Evolutionary conservation across 306 rosid species (phyloP).

Genomic region (Quillaja saponaria): DNA sequence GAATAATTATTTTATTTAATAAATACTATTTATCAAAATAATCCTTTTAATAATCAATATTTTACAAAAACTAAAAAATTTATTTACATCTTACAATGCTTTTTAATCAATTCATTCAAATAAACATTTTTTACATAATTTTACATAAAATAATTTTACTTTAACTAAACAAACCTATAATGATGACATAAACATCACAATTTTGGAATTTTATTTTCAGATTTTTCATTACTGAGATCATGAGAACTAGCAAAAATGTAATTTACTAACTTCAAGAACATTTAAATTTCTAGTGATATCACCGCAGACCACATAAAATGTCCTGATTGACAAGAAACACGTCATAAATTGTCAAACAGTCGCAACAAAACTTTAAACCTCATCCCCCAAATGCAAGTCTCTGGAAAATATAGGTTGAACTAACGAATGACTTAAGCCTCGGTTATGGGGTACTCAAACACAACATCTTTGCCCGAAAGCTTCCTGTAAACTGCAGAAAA

Average conservation of each 20-base stretch:
- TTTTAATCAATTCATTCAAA: no score
- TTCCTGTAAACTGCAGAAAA: conserved; percentile 82
- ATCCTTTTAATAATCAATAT: no score
- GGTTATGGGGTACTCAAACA: conserved; percentile 69
- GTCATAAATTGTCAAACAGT: conserved; percentile 19
- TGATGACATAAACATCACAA: no score
- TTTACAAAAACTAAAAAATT: no score
- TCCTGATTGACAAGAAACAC: conserved; percentile 12
- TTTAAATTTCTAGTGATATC: conserved; percentile 20
- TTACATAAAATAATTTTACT: no score
- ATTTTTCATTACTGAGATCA: no score
- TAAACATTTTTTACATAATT: no score
- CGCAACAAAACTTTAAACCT: conserved; percentile 32
- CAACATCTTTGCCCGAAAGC: conserved; percentile 84
- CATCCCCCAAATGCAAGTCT: conserved; percentile 28
- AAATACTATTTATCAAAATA: no score
- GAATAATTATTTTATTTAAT: no score
- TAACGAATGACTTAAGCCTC: conserved; percentile 54
- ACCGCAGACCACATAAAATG: background rate
- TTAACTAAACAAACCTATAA: no score
- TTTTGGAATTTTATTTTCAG: no score
- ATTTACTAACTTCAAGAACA: background rate
- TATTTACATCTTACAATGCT: no score
- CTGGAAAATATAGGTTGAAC: conserved; percentile 15
- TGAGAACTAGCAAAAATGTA: background rate